phyloP scores from a whole-genome alignment of 257 asterid genomes.

The Solanum habrochaites region DNA sequence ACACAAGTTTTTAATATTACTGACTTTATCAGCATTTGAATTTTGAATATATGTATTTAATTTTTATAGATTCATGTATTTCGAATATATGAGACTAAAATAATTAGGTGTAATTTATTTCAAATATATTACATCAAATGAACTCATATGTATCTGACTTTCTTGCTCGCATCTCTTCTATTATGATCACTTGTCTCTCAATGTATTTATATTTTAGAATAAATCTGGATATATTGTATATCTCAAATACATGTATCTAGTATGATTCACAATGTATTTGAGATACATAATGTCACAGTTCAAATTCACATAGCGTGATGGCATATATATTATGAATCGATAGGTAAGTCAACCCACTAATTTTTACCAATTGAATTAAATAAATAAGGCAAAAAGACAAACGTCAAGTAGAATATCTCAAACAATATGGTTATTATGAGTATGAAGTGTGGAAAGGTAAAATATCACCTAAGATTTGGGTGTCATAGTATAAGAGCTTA shows the following conservation, averaged over 20 bases:
- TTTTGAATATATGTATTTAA: too few species aligned
- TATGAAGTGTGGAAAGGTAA: too few species aligned
- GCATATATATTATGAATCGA: background rate
- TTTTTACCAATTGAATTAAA: background rate
- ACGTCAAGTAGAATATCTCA: background rate
- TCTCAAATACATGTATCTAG: background rate
- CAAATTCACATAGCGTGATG: background rate
- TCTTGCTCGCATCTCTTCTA: background rate
- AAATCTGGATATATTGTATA: background rate
- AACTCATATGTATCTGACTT: too few species aligned
- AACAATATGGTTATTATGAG: background rate
- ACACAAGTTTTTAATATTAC: background rate
- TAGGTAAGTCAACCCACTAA: background rate
- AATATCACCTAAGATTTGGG: background rate
- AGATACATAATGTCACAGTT: too few species aligned
- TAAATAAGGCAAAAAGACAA: background rate
- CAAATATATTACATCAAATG: too few species aligned
- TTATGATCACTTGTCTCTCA: background rate
- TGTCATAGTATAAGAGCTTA: background rate
- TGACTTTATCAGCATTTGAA: too few species aligned
- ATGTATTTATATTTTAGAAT: background rate
- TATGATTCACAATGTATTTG: background rate
- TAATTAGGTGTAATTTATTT: background rate
- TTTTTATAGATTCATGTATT: rapidly evolving
- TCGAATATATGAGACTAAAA: rapidly evolving